phyloP scores from a whole-genome alignment of 2,329 filamentous ascomycete species.

The Fusarium musae region DNA sequence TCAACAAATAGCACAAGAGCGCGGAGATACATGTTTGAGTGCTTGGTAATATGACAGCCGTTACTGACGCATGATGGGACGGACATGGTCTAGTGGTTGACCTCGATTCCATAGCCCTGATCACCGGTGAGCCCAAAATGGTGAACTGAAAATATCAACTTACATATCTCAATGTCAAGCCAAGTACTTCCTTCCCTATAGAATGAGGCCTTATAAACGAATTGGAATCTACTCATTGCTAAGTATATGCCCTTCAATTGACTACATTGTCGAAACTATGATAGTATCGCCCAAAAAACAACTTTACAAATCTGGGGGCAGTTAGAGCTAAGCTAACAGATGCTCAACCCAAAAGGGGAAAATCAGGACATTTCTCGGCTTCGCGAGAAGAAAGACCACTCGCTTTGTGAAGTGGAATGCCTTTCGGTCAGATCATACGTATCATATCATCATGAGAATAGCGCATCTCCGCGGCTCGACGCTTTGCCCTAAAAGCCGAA shows the following conservation, averaged over 20 bases:
- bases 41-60: not conserved
- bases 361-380: not conserved
- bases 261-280: no score
- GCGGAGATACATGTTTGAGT: not conserved
- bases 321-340: not conserved
- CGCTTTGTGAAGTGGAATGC: not conserved
- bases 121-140: not conserved
- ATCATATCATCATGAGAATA: not conserved
- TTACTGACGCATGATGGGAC: not conserved
- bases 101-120: not conserved
- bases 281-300: not conserved
- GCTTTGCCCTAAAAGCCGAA: no score
- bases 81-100: not conserved
- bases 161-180: not conserved
- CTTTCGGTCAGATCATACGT: not conserved
- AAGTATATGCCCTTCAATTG: not conserved
- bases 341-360: no score
- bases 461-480: not conserved
- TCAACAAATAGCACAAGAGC: not conserved
- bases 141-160: not conserved
- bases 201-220: accelerated
- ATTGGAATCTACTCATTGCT: not conserved
- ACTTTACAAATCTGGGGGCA: no score
- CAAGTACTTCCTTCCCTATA: not conserved
- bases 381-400: not conserved